These are phyloP conservation scores for Paraglomus brasilianum DNA, from an alignment of 192 early-diverging fungal species.

Conservation along the genomic window DNA sequence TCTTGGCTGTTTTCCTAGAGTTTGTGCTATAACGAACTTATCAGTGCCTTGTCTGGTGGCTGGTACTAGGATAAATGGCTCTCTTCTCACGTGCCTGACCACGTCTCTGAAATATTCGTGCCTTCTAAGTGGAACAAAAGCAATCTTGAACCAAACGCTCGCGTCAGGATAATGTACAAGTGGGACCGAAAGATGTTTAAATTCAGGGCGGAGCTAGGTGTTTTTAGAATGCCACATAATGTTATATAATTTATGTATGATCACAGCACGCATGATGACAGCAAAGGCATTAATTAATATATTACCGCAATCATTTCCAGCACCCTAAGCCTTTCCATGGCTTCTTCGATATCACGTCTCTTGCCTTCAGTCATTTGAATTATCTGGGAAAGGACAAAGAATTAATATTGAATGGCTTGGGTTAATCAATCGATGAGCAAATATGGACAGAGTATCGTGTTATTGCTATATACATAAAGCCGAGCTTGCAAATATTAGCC, in stretches of 20 bases:
- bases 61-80: background rate
- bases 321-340: slow-evolving; percentile 10
- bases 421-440: too few relatives aligned
- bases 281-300: background rate
- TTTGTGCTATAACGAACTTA: background rate
- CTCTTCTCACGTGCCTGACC: background rate
- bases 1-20: background rate
- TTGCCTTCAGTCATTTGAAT: background rate
- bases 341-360: background rate
- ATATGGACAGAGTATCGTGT: too few relatives aligned
- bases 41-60: background rate
- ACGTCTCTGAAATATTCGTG: slow-evolving; percentile 12
- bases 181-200: slow-evolving; percentile 5
- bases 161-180: slow-evolving; percentile 31
- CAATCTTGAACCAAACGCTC: slow-evolving; percentile 7
- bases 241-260: background rate
- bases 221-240: background rate
- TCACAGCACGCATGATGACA: background rate
- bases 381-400: background rate
- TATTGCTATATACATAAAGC: too few relatives aligned
- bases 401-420: too few relatives aligned
- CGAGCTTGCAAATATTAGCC: too few relatives aligned
- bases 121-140: background rate
- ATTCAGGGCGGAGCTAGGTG: slow-evolving; percentile 3
- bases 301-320: slow-evolving; percentile 22